These are phyloP conservation scores for Pyrenochaeta sp. DNA, from an alignment of 2,329 filamentous ascomycete species.

Conservation along the genomic window DNA sequence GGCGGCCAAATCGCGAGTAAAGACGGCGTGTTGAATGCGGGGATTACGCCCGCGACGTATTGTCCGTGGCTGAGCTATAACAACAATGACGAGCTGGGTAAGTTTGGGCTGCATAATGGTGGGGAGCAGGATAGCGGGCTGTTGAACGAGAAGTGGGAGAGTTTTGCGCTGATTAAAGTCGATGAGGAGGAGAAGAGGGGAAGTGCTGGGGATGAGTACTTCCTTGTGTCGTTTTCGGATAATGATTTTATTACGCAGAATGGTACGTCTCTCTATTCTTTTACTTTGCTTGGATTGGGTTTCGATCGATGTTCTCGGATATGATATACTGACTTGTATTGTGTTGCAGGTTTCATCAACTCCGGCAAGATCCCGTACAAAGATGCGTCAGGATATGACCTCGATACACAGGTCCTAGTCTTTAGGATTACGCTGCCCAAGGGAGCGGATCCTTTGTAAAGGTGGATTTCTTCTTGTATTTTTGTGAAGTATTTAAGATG, in stretches of 20 bases:
- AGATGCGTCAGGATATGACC: constrained; percentile 64
- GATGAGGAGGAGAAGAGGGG: constrained; percentile 51
- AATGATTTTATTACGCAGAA: constrained; percentile 80
- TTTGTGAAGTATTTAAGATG: too few relatives aligned
- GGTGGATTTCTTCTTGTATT: too few relatives aligned
- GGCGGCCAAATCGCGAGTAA: constrained; percentile 55
- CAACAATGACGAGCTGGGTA: constrained; percentile 67
- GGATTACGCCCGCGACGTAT: constrained; percentile 66
- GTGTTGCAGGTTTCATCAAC: constrained; percentile 60
- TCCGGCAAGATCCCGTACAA: constrained; percentile 63
- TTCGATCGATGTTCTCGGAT: too few relatives aligned
- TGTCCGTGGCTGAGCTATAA: constrained; percentile 75
- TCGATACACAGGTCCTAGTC: constrained; percentile 70
- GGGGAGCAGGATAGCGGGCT: constrained; percentile 64
- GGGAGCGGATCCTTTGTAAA: constrained; percentile 38
- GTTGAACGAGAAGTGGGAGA: constrained; percentile 82
- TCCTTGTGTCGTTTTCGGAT: constrained; percentile 71
- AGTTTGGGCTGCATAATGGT: constrained; percentile 74
- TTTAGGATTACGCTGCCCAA: constrained; percentile 64
- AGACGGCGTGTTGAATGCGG: constrained; percentile 61
- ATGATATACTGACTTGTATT: too few relatives aligned
- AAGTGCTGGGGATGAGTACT: constrained; percentile 67
- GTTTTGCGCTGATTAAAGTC: constrained; percentile 66
- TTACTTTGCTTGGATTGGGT: too few relatives aligned
- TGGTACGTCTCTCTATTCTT: constrained; percentile 50